Evolutionary conservation across 805 yeast species (phyloP), one percentile per base, ranked within the genome.

Genomic region (Lipomyces orientalis): DNA sequence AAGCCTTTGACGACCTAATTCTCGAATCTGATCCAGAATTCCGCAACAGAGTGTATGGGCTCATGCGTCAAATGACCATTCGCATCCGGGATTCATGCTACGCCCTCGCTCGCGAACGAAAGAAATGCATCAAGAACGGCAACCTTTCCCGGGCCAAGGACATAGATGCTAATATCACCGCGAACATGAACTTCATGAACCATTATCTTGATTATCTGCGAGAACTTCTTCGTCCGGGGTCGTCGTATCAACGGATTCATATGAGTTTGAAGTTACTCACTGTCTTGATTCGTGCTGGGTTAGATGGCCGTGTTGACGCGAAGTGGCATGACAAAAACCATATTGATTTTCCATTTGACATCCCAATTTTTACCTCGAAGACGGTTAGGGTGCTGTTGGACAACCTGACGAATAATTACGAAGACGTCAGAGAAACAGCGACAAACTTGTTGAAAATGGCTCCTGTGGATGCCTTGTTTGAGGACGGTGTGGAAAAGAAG

Each of bases 71-170:
- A 64, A 88, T 93, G 70, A 75, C 91, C 12, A 76, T 83, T 35
- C 81, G 97, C 71, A 77, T 90, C 19, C 83, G 90, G 71, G 95
- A 89, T 62, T 90, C 93, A 0, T 78, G 89, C 0, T 87, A 89
- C 75, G 84, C 87, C 0, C 71, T 86, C 33, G 74, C 83, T 29
- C 83, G 91, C 73, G 89, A 87, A 60, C 78, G 81, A 0, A 76
- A 74, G n/a, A 84, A 84, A 65, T 71, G 83, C 61, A 72, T 75
- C 34, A 56, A 19, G 8, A n/a, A 14, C 4, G 39, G 34, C 55
- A 9, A 66, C 71, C 7, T 52, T 29, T 8, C n/a, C 37, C 25
- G 35, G 2, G 43, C 29, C 22, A n/a, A 46, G 16, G 64, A 72
- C 39, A 39, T 71, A 25, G 61, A 56, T 10, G 19, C 25, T n/a